Percentiles rank a stretch among this genome's conserved stretches.
phyloP scores from a whole-genome alignment of 805 yeast species.

The Sugiyamaella qingdaonensis region DNA sequence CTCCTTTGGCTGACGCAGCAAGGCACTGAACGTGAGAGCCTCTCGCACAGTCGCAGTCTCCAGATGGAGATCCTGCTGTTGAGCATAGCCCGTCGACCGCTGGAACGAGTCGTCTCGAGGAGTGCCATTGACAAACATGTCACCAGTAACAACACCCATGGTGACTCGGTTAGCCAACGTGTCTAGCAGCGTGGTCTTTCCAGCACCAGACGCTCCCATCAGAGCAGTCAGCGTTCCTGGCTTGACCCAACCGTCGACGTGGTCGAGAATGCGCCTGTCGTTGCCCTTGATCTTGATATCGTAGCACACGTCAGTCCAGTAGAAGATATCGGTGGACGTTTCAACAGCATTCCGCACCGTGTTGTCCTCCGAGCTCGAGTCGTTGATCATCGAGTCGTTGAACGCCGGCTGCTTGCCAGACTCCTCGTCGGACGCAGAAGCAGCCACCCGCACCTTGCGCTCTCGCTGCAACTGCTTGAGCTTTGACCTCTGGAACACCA shows the following conservation, averaged over 20 bases:
- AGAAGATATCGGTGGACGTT: slow-evolving; percentile 44
- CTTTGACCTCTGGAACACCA: slow-evolving; percentile 41
- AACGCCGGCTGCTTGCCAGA: slow-evolving; percentile 19
- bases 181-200: slow-evolving; percentile 71
- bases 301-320: slow-evolving; percentile 73
- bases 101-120: slow-evolving; percentile 59
- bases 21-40: slow-evolving; percentile 62
- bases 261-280: slow-evolving; percentile 52
- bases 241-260: slow-evolving; percentile 78
- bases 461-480: slow-evolving; percentile 19
- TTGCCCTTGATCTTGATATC: slow-evolving; percentile 54
- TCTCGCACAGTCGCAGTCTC: slow-evolving; percentile 66
- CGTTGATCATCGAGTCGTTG: background rate
- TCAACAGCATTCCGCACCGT: slow-evolving; percentile 14
- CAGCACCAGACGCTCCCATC: slow-evolving; percentile 79
- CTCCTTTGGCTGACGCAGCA: slow-evolving; percentile 56
- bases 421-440: slow-evolving; percentile 29
- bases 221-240: slow-evolving; percentile 79
- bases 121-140: slow-evolving; percentile 61
- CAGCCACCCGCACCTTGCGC: slow-evolving; percentile 20
- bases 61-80: slow-evolving; percentile 72
- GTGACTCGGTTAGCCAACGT: slow-evolving; percentile 68
- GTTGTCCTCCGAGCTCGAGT: slow-evolving; percentile 3
- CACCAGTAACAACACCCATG: slow-evolving; percentile 66
- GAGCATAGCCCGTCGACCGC: slow-evolving; percentile 67